A percentile compares a stretch with the other conserved stretches of the same genome.
phyloP scores from a whole-genome alignment of 2,329 filamentous ascomycete species.

The Ophiocordyceps sinensis region DNA sequence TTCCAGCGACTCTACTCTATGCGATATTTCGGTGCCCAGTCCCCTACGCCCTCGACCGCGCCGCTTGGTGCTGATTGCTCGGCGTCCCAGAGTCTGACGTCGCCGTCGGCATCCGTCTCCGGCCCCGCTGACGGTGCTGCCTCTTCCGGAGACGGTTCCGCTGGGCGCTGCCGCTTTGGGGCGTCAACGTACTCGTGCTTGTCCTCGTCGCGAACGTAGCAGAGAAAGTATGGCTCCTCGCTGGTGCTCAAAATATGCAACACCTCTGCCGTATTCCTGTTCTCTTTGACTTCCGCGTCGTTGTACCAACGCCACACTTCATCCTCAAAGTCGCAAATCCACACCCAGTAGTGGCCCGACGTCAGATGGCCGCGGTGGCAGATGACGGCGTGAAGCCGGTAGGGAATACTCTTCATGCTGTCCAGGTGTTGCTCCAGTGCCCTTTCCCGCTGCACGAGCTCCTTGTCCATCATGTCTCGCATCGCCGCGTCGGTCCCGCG shows the following conservation, averaged over 20 bases:
- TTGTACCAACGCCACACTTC: conserved; percentile 89
- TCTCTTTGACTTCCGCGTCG: conserved; percentile 63
- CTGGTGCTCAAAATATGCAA: conserved; percentile 50
- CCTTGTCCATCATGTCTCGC: conserved; percentile 29
- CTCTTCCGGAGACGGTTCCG: conserved; percentile 2
- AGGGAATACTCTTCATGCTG: conserved; percentile 50
- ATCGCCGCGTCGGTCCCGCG: conserved; percentile 13
- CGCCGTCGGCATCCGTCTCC: conserved; percentile 10
- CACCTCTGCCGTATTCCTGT: conserved; percentile 51
- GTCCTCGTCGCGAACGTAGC: conserved; percentile 60
- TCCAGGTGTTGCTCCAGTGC: conserved; percentile 18
- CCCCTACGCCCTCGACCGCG: not conserved
- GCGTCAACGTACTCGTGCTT: conserved; percentile 39
- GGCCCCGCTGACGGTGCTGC: not conserved
- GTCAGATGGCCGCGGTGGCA: conserved; percentile 65
- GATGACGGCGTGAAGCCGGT: conserved; percentile 81
- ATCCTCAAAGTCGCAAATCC: conserved; percentile 78
- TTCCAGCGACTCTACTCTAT: not conserved
- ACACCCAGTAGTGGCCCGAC: conserved; percentile 92
- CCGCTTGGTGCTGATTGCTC: not conserved
- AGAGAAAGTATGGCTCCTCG: conserved; percentile 72
- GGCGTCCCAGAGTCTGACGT: conserved; percentile 7
- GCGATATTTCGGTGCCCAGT: not conserved
- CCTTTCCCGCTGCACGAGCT: conserved; percentile 18
- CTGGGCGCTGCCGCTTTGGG: conserved; percentile 21